Evolutionary conservation across 2,329 filamentous ascomycete genomes (phyloP).

Genomic region (Arthrobotrys musiformis): DNA sequence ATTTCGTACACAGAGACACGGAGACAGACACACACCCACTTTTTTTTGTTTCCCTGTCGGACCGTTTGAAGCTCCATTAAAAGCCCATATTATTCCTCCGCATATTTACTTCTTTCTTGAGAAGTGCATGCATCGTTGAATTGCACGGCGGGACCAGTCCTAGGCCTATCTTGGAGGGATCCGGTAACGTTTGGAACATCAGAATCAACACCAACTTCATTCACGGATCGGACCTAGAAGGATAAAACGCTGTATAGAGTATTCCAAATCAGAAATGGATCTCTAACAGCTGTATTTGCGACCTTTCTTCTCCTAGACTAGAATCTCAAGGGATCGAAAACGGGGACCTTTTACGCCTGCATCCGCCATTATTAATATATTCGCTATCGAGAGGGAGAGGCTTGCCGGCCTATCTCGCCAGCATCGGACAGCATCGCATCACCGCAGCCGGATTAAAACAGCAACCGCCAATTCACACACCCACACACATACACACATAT

Average conservation of each 20-base stretch:
- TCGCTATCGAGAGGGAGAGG: conserved; percentile 5
- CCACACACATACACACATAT: not conserved
- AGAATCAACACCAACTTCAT: conserved; percentile 8
- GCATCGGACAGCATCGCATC: conserved; percentile 44
- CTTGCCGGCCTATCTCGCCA: conserved; percentile 34
- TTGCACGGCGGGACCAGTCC: not conserved
- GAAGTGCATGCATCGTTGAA: not conserved
- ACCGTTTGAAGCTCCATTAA: conserved; percentile 16
- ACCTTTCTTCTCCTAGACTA: conserved; percentile 17
- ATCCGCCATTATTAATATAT: conserved; percentile 35
- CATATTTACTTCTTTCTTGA: not conserved
- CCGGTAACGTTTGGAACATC: not conserved
- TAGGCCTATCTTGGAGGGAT: not conserved
- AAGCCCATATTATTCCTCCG: conserved; percentile 33
- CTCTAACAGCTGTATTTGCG: conserved; percentile 25
- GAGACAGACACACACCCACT: too few relatives aligned
- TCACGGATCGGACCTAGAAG: not conserved
- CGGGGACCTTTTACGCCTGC: conserved; percentile 14
- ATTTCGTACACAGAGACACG: too few relatives aligned
- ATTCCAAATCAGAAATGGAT: conserved; percentile 33
- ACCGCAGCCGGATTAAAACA: conserved; percentile 5
- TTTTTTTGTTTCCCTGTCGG: conserved; percentile 18
- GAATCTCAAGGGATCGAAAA: conserved; percentile 8
- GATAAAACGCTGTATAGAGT: not conserved
- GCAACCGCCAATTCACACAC: conserved; percentile 1